A percentile compares a stretch with the other conserved stretches of the same genome.
Evolutionary conservation across 495 filamentous ascomycete genomes (phyloP).

Genomic region (Xylaria sp.): DNA sequence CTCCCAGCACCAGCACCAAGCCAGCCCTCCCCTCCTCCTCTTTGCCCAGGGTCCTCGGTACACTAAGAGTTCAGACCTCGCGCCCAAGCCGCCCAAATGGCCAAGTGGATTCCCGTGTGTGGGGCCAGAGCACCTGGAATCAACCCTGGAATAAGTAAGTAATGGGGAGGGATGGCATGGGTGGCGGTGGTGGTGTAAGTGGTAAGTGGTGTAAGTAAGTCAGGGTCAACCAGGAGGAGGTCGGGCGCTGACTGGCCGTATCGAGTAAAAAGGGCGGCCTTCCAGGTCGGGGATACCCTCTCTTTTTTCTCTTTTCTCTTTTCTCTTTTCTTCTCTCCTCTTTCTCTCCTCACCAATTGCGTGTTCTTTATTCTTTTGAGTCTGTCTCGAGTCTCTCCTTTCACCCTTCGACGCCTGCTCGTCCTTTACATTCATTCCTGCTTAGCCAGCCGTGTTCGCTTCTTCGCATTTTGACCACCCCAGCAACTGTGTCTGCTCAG

Average conservation of each 20-base stretch:
- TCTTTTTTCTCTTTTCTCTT: too few relatives aligned
- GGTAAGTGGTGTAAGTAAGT: too few relatives aligned
- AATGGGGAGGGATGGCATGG: conserved; percentile 2
- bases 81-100: conserved; percentile 5
- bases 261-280: conserved; percentile 17
- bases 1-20: conserved; percentile 7
- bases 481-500: conserved; percentile 54
- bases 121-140: not conserved
- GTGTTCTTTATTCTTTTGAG: conserved; percentile 34
- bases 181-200: not conserved
- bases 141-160: not conserved
- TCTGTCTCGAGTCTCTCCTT: conserved; percentile 46
- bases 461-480: conserved; percentile 36
- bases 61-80: not conserved
- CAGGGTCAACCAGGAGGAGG: conserved; percentile 11
- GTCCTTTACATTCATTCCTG: conserved; percentile 40
- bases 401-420: conserved; percentile 39
- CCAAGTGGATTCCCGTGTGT: not conserved
- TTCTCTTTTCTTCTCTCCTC: conserved; percentile 6
- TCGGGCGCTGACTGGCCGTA: not conserved
- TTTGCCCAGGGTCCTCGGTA: not conserved
- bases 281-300: conserved; percentile 21
- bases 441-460: conserved; percentile 42
- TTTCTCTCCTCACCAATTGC: conserved; percentile 36
- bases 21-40: not conserved